Base-by-base conservation (phyloP, 192 early-diverging fungal species). In the Diversispora eburnea region DNA sequence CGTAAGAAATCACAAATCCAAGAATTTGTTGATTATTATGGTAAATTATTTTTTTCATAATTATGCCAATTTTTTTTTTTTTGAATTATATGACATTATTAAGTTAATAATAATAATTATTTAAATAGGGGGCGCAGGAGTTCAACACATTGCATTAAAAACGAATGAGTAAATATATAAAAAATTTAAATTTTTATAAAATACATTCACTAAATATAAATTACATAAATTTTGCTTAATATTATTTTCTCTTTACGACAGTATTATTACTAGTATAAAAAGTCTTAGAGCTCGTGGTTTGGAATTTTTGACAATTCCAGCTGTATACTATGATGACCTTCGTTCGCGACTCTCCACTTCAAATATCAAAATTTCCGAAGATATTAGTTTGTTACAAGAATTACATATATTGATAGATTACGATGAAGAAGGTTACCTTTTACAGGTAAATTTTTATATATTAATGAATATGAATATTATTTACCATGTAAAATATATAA, bases 1-100 rank as follows among this genome's bases (percentile, higher is more conserved):
- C 88, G 91, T 77, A 94, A 92, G 82, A 97, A 96, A 84, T 94
- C 92, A 45, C 95, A 99, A 87, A 97, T 97, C 73, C 91, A 97
- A 75, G 94, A 95, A 79, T 95, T 88, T 81, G 90, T 93, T 65
- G 91, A 93, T 57, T 95, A 89, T 84, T 91, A 93, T 64, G 92
- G 91, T 71, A 83, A 76, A 3, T 52, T 58, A 25, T 58, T 58
- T 58, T 58, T 22, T 8, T 25, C 25, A 33, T 33, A 33, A 33
- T 58, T 20, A 7, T 57, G 4, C 6, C 8, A 6, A 62, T 15
- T 51, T 49, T 22, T 5, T 33, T 74, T 60, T 25, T 63, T 4
- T 8, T 25, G 20, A 77, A 63, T 41, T 22, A 52, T n/a, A n/a
- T n/a, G n/a, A n/a, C n/a, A n/a, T 54, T 66, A 46, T 48, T 39